A percentile compares a stretch with the other conserved stretches of the same genome.
These are phyloP conservation scores for Jamesozyma lodderae DNA, from an alignment of 805 yeast genomes.

Conservation along the genomic window DNA sequence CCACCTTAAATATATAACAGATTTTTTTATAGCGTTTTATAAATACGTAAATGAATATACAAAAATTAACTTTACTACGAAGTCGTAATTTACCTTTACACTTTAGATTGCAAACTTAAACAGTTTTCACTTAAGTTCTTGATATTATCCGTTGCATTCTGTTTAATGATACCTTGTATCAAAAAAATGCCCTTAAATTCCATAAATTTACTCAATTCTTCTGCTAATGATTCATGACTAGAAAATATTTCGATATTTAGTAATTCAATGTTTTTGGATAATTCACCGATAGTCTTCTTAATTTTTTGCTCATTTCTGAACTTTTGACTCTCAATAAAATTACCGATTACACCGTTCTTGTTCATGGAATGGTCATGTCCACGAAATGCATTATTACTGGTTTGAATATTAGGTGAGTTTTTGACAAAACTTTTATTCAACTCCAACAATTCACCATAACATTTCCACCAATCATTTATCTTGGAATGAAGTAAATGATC, in stretches of 20 bases:
- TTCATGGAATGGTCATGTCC: constrained; percentile 4
- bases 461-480: constrained; percentile 38
- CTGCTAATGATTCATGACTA: constrained; percentile 55
- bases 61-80: too few relatives aligned
- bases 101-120: not conserved
- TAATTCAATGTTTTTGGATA: constrained; percentile 34
- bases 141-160: constrained; percentile 1
- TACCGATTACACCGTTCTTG: constrained; percentile 21
- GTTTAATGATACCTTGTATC: constrained; percentile 8
- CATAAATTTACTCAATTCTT: constrained; percentile 51
- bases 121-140: not conserved
- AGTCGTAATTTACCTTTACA: too few relatives aligned
- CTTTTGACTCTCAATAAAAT: constrained; percentile 45
- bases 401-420: constrained; percentile 15
- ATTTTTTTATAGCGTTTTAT: too few relatives aligned
- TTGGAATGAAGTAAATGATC: constrained; percentile 29
- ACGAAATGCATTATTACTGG: not conserved
- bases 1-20: too few relatives aligned
- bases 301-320: constrained; percentile 39
- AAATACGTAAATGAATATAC: too few relatives aligned
- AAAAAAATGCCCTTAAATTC: constrained; percentile 40
- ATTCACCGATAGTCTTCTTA: constrained; percentile 33
- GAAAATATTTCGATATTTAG: constrained; percentile 40
- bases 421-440: constrained; percentile 29
- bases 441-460: constrained; percentile 34